Evolutionary conservation across 192 early-diverging fungal species (phyloP).

Genomic region (Dissophora globulifera): DNA sequence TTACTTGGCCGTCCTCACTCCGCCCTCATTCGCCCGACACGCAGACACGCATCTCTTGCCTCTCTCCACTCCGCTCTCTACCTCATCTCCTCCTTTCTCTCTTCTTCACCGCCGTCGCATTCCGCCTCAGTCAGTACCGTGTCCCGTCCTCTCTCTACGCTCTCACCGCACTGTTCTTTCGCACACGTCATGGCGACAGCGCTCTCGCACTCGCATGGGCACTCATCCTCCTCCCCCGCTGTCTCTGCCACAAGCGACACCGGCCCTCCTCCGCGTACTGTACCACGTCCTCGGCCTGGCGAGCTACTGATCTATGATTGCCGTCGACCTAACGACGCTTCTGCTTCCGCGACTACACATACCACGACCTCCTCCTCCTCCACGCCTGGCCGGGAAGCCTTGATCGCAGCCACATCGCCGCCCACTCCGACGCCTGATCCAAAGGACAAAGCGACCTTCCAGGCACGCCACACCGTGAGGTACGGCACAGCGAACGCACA

Average conservation of each 20-base stretch:
- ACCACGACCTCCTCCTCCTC: not conserved
- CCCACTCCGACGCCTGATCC: slow-evolving; percentile 28
- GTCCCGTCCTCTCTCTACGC: too few relatives aligned
- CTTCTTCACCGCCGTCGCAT: not conserved
- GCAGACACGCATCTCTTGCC: too few relatives aligned
- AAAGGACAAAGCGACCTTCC: slow-evolving; percentile 4
- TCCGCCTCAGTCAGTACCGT: too few relatives aligned
- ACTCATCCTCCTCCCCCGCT: not conserved
- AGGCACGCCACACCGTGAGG: too few relatives aligned
- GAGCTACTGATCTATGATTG: slow-evolving; percentile 62
- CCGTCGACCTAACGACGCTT: slow-evolving; percentile 28
- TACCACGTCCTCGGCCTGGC: slow-evolving; percentile 53
- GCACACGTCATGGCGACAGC: not conserved
- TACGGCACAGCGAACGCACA: not conserved
- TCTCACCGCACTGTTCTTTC: too few relatives aligned
- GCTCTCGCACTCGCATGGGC: not conserved
- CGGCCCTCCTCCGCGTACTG: slow-evolving; percentile 2
- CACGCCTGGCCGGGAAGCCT: not conserved
- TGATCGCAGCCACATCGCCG: not conserved
- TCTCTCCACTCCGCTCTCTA: not conserved
- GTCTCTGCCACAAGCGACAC: not conserved
- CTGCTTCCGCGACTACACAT: too few relatives aligned
- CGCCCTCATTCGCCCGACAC: too few relatives aligned
- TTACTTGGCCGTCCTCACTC: too few relatives aligned
- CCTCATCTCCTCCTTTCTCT: not conserved